Evolutionary conservation across 1,139 yeast genomes (phyloP).

Genomic region (Lodderomyces jiufengensis): DNA sequence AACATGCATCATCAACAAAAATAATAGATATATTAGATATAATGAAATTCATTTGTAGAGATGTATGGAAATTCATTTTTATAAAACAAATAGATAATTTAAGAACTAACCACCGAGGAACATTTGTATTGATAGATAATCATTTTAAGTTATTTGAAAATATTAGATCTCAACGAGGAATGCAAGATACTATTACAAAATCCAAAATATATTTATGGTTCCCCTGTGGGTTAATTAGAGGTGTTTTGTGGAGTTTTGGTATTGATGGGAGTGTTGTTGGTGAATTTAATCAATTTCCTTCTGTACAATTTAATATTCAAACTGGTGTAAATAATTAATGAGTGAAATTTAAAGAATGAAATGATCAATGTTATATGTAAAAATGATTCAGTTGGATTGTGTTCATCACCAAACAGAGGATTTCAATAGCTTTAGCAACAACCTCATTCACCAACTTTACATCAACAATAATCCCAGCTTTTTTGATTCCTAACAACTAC

Average conservation of each 20-base stretch:
- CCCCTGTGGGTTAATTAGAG: constrained; percentile 82
- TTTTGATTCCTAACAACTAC: too few species aligned
- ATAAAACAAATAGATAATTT: constrained; percentile 88
- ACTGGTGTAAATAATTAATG: too few species aligned
- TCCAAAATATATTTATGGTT: constrained; percentile 64
- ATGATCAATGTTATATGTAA: too few species aligned
- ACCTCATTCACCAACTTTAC: too few species aligned
- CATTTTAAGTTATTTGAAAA: constrained; percentile 47
- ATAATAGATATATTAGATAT: constrained; percentile 67
- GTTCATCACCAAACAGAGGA: too few species aligned
- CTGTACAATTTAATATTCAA: constrained; percentile 55
- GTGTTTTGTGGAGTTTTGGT: constrained; percentile 71
- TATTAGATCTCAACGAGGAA: neutral
- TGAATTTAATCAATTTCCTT: constrained; percentile 63
- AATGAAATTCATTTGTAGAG: constrained; percentile 90
- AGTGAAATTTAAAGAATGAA: too few species aligned
- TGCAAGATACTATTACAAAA: constrained; percentile 45
- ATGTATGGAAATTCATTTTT: constrained; percentile 79
- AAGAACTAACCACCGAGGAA: constrained; percentile 87
- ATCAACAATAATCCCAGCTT: too few species aligned
- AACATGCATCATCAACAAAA: constrained; percentile 38
- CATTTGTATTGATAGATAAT: constrained; percentile 74
- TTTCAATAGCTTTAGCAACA: too few species aligned
- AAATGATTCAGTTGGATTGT: too few species aligned
- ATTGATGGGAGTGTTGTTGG: constrained; percentile 63